Percentiles rank a stretch among this genome's conserved stretches.
Evolutionary conservation across 768 basidiomycete species (phyloP).

Genomic region (Boletus tomentosulus): DNA sequence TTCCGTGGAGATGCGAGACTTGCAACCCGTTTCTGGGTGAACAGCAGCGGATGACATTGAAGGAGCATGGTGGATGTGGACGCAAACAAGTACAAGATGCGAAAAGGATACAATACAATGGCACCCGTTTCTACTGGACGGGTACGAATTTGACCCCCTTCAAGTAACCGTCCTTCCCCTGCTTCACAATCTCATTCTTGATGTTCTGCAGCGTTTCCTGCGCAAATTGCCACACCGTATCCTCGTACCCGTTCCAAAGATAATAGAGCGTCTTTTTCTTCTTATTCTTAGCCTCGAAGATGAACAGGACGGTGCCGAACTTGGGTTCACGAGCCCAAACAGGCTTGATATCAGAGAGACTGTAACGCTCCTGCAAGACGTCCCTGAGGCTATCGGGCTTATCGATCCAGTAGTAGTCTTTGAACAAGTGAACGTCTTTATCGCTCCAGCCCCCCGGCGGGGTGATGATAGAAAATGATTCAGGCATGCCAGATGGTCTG

Average conservation of each 20-base stretch:
- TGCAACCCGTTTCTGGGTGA: too few relatives aligned
- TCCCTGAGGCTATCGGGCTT: background rate
- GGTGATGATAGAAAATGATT: background rate
- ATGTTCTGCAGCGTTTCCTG: background rate
- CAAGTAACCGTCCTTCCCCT: background rate
- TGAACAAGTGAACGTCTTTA: background rate
- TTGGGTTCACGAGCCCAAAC: background rate
- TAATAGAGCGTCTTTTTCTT: background rate
- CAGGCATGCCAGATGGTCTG: background rate
- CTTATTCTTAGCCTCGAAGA: background rate
- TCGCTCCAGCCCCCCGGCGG: slow-evolving; percentile 1
- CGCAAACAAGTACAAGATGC: too few relatives aligned
- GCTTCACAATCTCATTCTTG: background rate
- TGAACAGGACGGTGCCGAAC: background rate
- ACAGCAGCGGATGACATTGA: too few relatives aligned
- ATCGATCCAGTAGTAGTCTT: background rate
- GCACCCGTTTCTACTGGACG: too few relatives aligned
- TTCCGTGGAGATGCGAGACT: too few relatives aligned
- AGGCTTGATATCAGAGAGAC: background rate
- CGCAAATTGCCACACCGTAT: background rate
- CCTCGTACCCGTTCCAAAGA: background rate
- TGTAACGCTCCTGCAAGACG: background rate
- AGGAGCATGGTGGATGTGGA: too few relatives aligned
- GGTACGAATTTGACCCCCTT: background rate
- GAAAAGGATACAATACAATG: too few relatives aligned